Evolutionary conservation across 2,329 filamentous ascomycete genomes (phyloP), one percentile per base, ranked within the genome.

Genomic region (Herpotrichia juniperi): DNA sequence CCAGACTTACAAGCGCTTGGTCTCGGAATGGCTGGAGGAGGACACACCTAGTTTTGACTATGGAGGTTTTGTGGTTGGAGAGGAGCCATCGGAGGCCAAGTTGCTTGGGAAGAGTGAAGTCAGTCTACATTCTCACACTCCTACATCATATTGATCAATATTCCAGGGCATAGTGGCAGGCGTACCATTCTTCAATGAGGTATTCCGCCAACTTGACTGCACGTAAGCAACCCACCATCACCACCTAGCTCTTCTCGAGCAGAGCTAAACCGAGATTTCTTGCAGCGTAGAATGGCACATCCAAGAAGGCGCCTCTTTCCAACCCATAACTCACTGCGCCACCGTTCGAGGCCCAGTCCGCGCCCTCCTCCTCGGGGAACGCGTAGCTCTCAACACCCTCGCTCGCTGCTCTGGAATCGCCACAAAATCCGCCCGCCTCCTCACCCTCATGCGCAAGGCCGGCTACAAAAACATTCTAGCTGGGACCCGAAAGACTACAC

Each of bases 21-120:
- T 97, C 57, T 84, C 87, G 21, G 78, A 84, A 66, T 99, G 94
- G 94, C 88, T 97, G 12, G 90, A 92, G 67, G 94, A 99, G 77
- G 94, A 99, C 78, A 96, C 92, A 2, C 94, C 94, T 4, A 94
- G 91, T 47, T 93, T 96, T 76, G 94, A 99, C 81, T 97, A 96
- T 73, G 94, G 91, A 67, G 94, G 94, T 54, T 99, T 96, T 74
- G 94, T 99, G 6, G 94, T 99, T 21, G 94, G 94, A 58, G 85
- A 89, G 32, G 78, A 76, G 14, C 68, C 76, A 9, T 76, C 76
- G 1, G 78, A 79, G 60, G 79, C 79, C 2, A 75, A 75, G 25
- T 63, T 87, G 17, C 69, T 87, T 19, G 84, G 84, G 2, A 87
- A 87, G 68, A 81, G 79, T 57, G 73, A 79, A 66, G 80, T 82